Base-by-base conservation (phyloP, 306 rosid species). In the Trichosanthes cucumerina region DNA sequence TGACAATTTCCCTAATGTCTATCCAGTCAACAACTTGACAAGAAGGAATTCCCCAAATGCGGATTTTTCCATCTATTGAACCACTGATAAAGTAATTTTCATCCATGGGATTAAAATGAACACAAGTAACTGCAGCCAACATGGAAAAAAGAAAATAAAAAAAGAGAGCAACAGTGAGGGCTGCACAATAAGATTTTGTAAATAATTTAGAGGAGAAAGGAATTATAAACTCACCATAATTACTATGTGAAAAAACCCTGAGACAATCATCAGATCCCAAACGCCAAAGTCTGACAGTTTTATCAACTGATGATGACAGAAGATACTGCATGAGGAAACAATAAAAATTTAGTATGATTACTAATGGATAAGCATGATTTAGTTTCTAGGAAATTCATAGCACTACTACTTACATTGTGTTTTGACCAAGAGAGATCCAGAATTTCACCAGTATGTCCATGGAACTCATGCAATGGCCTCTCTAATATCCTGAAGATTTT, bases 31-130 rank as follows among this genome's bases (percentile, higher is more conserved):
- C 93, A 81, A 96, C 99, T 83, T 89, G 98, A 79, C 88, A 86
- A 79, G 80, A 86, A 69, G 89, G 75, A 81, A 92, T 86, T 52
- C 87, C 81, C 99, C 99, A 96, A 73, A 96, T 88, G 80, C 99
- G 99, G 72, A 96, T 92, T 89, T 96, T 96, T 79, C 98, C 98
- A 82, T 96, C 99, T 74, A 96, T 92, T 28, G 97, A 96, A 82
- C 99, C 99, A 34, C 97, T 96, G 74, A 96, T 90, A 93, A 96
- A 96, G 86, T 86, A 89, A 78, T 91, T 82, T 53, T 96, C 99
- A 86, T 96, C 96, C 79, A 88, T 82, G 0, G 99, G 99, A 86
- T 92, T 92, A 84, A 96, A 96, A 79, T 96, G 98, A 81, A 91
- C 90, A 79, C 98, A 75, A 4, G 99, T 92, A 86, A 96, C 99